phyloP scores from a whole-genome alignment of 2,329 filamentous ascomycete genomes.

The Drechslera avenae region DNA sequence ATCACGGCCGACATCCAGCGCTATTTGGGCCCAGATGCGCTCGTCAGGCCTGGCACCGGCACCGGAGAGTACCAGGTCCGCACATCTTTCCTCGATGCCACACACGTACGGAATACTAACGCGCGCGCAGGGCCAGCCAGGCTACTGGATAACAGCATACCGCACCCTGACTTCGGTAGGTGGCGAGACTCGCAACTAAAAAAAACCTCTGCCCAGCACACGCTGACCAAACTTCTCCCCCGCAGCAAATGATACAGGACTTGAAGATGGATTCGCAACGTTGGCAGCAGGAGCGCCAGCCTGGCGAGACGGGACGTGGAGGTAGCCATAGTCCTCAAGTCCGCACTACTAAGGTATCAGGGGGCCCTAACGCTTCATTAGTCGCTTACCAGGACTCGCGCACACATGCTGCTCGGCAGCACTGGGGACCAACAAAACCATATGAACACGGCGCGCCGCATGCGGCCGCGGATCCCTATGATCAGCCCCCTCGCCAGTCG shows the following conservation, averaged over 20 bases:
- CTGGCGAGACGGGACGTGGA: conserved; percentile 49
- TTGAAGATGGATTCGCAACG: conserved; percentile 55
- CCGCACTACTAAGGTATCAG: conserved; percentile 49
- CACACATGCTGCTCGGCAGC: conserved; percentile 51
- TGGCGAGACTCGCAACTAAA: conserved; percentile 1
- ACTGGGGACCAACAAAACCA: conserved; percentile 46
- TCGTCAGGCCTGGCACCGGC: conserved; percentile 54
- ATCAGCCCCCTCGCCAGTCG: conserved; percentile 18
- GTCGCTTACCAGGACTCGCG: conserved; percentile 52
- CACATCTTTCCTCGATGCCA: conserved; percentile 26
- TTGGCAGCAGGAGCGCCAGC: conserved; percentile 48
- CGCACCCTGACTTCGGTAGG: conserved; percentile 57
- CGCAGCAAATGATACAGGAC: conserved; percentile 57
- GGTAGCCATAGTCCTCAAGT: conserved; percentile 52
- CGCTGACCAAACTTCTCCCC: conserved; percentile 9
- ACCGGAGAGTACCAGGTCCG: conserved; percentile 54
- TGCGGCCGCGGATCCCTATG: conserved; percentile 24
- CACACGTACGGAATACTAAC: conserved; percentile 9
- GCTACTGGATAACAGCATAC: conserved; percentile 59
- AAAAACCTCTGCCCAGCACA: background rate
- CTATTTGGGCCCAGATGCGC: conserved; percentile 58
- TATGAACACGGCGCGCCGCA: conserved; percentile 23
- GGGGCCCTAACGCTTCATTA: conserved; percentile 53
- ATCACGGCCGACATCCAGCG: conserved; percentile 59
- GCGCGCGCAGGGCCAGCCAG: conserved; percentile 47